Percentiles rank a stretch among this genome's conserved stretches.
These are phyloP conservation scores for Phytopythium mirpurense DNA, from an alignment of 352 stramenopile genomes.

Conservation along the genomic window DNA sequence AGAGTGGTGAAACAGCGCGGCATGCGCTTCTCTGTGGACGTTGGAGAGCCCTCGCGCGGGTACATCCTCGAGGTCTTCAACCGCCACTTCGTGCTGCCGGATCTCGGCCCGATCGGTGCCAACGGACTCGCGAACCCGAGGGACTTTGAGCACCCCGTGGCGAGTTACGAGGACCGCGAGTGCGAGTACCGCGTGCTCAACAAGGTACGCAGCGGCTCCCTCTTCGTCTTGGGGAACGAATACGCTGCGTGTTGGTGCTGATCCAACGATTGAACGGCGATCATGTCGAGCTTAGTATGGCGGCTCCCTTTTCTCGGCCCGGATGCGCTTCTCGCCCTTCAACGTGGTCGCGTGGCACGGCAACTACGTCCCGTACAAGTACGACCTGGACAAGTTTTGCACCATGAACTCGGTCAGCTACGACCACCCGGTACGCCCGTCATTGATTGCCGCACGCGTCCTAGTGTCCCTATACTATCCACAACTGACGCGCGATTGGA, in stretches of 20 bases:
- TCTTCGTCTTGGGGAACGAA: neutral
- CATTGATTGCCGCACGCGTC: no score
- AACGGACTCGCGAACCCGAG: conserved; percentile 95
- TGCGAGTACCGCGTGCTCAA: conserved; percentile 65
- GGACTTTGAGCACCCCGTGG: conserved; percentile 92
- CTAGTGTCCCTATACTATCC: no score
- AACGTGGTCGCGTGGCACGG: conserved; percentile 98
- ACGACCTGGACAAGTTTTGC: conserved; percentile 94
- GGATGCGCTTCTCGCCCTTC: conserved; percentile 89
- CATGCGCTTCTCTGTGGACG: conserved; percentile 91
- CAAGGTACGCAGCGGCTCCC: conserved; percentile 47
- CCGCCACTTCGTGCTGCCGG: conserved; percentile 93
- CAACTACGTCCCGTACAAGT: conserved; percentile 98
- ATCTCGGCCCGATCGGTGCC: conserved; percentile 94
- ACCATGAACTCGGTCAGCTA: conserved; percentile 95
- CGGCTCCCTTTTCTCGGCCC: conserved; percentile 83
- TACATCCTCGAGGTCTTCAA: conserved; percentile 97
- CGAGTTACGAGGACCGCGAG: conserved; percentile 87
- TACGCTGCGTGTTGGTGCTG: neutral
- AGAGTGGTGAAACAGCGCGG: conserved; percentile 44
- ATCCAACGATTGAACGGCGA: neutral
- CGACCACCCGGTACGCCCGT: conserved; percentile 84
- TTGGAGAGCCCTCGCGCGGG: conserved; percentile 81
- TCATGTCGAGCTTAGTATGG: conserved; percentile 24
- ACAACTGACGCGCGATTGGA: neutral